Evolutionary conservation across 495 filamentous ascomycete genomes (phyloP).

Genomic region (Astrocystis sublimbata): DNA sequence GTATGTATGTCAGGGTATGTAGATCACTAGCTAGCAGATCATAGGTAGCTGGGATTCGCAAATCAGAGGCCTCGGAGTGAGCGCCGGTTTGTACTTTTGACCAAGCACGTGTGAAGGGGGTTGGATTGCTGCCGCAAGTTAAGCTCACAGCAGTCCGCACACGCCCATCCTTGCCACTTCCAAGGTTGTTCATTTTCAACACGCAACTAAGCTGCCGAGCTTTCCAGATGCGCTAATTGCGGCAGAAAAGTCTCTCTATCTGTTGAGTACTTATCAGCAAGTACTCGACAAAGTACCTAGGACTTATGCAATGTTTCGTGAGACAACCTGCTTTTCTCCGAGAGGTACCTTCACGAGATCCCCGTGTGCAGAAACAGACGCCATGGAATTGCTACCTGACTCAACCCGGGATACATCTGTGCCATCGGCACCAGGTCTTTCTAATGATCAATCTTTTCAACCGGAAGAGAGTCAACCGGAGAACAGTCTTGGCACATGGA

Average conservation of each 20-base stretch:
- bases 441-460: background rate
- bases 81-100: background rate
- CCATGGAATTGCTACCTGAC: constrained; percentile 1
- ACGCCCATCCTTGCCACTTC: background rate
- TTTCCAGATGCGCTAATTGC: background rate
- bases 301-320: background rate
- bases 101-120: background rate
- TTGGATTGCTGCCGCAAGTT: background rate
- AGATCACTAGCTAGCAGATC: too few species aligned
- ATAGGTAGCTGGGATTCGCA: background rate
- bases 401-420: background rate
- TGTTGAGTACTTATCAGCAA: background rate
- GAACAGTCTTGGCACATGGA: background rate
- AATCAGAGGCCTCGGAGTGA: background rate
- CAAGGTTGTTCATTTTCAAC: background rate
- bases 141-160: background rate
- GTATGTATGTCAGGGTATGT: background rate
- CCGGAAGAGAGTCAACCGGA: background rate
- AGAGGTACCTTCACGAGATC: background rate
- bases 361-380: background rate
- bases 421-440: background rate
- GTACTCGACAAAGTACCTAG: background rate
- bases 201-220: background rate
- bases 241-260: background rate
- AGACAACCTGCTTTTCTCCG: background rate